phyloP scores from a whole-genome alignment of 371 early-diverging fungal species.

The Saksenaea oblongispora region DNA sequence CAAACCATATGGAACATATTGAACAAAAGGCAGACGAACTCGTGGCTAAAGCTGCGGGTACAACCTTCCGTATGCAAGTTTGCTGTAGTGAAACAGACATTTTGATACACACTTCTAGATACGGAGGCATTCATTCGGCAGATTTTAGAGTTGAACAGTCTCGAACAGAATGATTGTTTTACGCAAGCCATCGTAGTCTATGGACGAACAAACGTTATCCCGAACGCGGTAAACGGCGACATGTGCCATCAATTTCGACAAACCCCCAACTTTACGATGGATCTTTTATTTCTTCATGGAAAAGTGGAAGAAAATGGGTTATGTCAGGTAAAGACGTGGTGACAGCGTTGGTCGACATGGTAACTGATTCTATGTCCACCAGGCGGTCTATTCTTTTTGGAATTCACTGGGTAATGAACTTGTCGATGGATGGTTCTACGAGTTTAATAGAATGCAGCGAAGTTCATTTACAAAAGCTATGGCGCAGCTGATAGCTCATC shows the following conservation, averaged over 20 bases:
- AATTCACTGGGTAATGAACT: not conserved
- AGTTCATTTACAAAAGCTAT: constrained; percentile 22
- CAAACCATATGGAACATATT: not conserved
- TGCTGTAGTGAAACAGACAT: not conserved
- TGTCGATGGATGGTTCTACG: constrained; percentile 22
- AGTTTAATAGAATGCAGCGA: constrained; percentile 15
- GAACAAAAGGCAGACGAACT: not conserved
- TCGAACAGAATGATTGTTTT: not conserved
- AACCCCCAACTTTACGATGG: constrained; percentile 15
- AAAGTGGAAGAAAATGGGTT: not conserved
- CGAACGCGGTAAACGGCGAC: not conserved
- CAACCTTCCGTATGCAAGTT: not conserved
- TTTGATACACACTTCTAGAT: not conserved
- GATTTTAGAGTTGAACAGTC: not conserved
- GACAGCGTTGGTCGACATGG: not conserved
- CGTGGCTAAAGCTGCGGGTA: not conserved
- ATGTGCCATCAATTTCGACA: constrained; percentile 3
- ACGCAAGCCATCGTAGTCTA: constrained; percentile 22
- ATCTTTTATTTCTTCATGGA: constrained; percentile 20
- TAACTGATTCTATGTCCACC: not conserved
- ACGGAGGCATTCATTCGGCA: not conserved
- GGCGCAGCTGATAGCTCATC: constrained; percentile 25
- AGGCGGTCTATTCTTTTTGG: constrained; percentile 18
- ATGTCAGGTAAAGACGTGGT: constrained; percentile 14
- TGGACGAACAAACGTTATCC: constrained; percentile 15